Percentiles rank a stretch among this genome's conserved stretches.
These are phyloP conservation scores for Plasmodium ovale DNA, from an alignment of 169 alveolate genomes.

Conservation along the genomic window DNA sequence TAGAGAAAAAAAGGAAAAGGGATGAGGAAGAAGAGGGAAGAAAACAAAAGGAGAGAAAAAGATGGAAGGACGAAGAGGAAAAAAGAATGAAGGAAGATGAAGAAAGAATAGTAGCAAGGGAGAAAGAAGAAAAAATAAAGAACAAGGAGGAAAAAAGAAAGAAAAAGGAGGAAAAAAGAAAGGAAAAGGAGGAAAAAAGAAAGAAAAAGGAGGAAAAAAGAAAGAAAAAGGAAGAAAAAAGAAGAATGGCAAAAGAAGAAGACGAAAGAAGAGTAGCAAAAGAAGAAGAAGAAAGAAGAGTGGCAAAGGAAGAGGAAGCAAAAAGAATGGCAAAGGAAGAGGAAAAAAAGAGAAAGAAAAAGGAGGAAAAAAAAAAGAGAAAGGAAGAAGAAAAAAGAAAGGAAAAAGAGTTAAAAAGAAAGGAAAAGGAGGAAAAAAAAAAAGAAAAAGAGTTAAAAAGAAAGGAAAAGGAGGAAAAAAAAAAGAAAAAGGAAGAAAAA, in stretches of 20 bases:
- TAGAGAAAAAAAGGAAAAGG: too few species aligned
- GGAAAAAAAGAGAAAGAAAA: too few species aligned
- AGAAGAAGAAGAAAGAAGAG: neutral
- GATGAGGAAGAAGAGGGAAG: too few species aligned
- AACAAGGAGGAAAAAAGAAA: too few species aligned
- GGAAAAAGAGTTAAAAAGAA: neutral
- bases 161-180: neutral
- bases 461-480: neutral
- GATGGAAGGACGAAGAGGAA: too few species aligned
- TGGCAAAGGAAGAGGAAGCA: too few species aligned
- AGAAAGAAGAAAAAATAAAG: too few species aligned
- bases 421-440: neutral
- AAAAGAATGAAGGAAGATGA: too few species aligned
- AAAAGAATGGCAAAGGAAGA: too few species aligned
- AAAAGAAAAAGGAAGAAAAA: neutral
- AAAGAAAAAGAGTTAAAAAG: neutral
- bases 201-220: neutral
- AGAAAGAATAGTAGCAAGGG: too few species aligned
- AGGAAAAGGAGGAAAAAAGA: neutral
- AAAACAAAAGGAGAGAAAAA: too few species aligned
- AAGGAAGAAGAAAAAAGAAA: slow-evolving; percentile 10
- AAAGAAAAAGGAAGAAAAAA: neutral
- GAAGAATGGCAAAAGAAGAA: neutral
- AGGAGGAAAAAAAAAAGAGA: neutral
- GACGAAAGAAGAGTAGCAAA: neutral